Percentiles rank a stretch among this genome's conserved stretches.
Conservation (phyloP, 176 grass and related monocot species). For the Alloteropsis semialata region DNA sequence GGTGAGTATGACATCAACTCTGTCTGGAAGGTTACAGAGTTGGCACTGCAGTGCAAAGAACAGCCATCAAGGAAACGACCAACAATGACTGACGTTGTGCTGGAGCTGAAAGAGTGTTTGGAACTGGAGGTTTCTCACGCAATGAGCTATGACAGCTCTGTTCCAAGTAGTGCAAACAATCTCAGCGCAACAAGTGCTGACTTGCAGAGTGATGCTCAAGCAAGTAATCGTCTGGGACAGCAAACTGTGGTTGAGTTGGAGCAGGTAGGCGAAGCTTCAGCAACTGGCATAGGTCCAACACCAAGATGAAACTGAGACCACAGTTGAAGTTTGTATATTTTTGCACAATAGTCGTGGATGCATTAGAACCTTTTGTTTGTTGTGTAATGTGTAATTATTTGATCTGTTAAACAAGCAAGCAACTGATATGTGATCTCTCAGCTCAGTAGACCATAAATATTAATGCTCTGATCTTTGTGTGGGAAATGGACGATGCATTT, state of each 20-base stretch:
- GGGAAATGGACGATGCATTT: not conserved
- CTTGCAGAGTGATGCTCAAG: not conserved
- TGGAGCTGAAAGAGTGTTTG: slow-evolving; percentile 30
- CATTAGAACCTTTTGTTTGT: not conserved
- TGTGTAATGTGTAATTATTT: not conserved
- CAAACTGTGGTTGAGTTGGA: not conserved
- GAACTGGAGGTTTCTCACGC: slow-evolving; percentile 20
- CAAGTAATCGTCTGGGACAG: not conserved
- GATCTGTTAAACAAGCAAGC: not conserved
- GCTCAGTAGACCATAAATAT: not conserved
- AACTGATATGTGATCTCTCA: not conserved
- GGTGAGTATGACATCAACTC: slow-evolving; percentile 26
- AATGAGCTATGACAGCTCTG: not conserved
- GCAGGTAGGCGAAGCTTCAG: not conserved
- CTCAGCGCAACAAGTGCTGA: not conserved
- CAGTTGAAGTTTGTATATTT: not conserved
- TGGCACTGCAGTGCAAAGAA: slow-evolving; percentile 36
- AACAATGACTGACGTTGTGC: slow-evolving; percentile 26
- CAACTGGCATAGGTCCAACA: not conserved
- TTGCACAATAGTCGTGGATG: not conserved
- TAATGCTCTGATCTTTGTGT: not conserved
- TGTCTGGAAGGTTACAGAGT: slow-evolving; percentile 34
- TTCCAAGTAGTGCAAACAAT: not conserved
- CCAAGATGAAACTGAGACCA: not conserved
- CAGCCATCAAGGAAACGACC: slow-evolving; percentile 27